Evolutionary conservation across 2,329 filamentous ascomycete species (phyloP), one percentile per base, ranked within the genome.

Genomic region (Tolypocladium nubicola): DNA sequence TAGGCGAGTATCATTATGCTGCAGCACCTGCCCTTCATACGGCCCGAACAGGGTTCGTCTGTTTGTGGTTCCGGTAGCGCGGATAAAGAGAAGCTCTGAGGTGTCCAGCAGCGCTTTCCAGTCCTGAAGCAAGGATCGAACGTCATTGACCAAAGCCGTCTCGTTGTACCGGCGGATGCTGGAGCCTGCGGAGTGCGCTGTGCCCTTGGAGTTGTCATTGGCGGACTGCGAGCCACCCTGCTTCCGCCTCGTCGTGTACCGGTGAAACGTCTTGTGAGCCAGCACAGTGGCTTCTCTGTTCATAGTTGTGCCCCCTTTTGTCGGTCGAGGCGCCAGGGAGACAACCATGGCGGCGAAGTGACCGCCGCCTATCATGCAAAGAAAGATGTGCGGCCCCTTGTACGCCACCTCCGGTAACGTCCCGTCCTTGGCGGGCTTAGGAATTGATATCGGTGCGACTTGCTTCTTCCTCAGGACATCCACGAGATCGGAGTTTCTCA

Each of bases 321-420:
- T 82, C 56, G 88, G 77, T 61, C 91, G 89, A 0, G 94, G 92
- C 0, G 90, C 85, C 4, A 97, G 79, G 0, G 91, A 91, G 13
- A 99, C 89, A 13, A 97, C 79, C 92, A 97, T 97, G 54, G 89
- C 94, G 0, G 94, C 94, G 68, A 99, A 99, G 70, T 99, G 94
- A 0, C 94, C 94, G 59, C 94, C 94, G 30, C 94, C 94, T 54
- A 99, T 96, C 94, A 99, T 99, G 73, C 92, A 97, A 53, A 99
- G 81, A 68, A 99, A 97, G 54, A 96, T 85, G 68, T 97, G 92
- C 2, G 91, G 90, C 9, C 87, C 86, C 30, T 85, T 83, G 67
- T 87, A 83, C 4, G 77, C 76, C 11, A 80, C 73, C 1, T 78
- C 74, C 2, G 80, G 77, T 6, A 83, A 71, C 19, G 77, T 75